Conservation (phyloP, 1,139 yeast species). For the Saccharomyces hybrid region DNA sequence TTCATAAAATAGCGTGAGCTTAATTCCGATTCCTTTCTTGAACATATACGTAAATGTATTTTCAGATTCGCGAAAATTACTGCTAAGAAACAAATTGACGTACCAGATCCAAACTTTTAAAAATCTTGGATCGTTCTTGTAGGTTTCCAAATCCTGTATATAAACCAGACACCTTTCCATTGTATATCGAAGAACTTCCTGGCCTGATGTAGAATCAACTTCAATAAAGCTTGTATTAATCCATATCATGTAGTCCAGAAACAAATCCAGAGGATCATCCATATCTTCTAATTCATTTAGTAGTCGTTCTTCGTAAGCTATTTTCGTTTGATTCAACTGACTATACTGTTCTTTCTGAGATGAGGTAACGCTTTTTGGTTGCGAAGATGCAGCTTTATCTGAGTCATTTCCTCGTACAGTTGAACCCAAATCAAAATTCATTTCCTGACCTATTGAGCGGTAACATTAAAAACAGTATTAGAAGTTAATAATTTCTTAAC, state of each 20-base stretch:
- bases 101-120: constrained; percentile 62
- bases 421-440: neutral
- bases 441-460: neutral
- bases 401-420: neutral
- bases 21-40: constrained; percentile 63
- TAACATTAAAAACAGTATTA: neutral
- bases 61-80: constrained; percentile 6
- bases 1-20: constrained; percentile 68
- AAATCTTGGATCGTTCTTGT: constrained; percentile 77
- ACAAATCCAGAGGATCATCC: constrained; percentile 79
- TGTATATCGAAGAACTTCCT: constrained; percentile 52
- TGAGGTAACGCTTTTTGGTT: neutral
- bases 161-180: constrained; percentile 67
- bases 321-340: constrained; percentile 17
- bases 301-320: constrained; percentile 35
- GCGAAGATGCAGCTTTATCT: neutral
- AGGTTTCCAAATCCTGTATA: constrained; percentile 57
- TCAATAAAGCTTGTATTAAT: constrained; percentile 57
- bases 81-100: constrained; percentile 18
- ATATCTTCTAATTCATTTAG: constrained; percentile 46
- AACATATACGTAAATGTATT: constrained; percentile 64
- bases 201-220: constrained; percentile 61
- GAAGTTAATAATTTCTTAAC: neutral
- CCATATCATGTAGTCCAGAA: constrained; percentile 68
- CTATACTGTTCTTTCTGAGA: neutral